Conservation (phyloP, 352 stramenopile species). For the Phytophthora sp. region DNA sequence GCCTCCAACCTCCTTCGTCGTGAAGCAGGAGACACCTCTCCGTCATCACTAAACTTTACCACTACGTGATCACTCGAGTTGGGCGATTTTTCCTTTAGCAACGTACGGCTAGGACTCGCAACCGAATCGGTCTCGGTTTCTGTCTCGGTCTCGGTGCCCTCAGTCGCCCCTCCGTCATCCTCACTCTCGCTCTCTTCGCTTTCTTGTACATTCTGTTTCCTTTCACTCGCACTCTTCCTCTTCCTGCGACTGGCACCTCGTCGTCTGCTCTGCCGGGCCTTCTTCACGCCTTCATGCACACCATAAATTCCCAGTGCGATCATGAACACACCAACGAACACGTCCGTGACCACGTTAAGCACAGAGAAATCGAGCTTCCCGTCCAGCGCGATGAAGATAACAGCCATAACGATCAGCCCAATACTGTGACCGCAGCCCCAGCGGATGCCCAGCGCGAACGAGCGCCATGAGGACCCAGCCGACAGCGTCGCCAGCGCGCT, state of each 20-base stretch:
- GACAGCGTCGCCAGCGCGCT: slow-evolving; percentile 84
- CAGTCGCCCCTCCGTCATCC: slow-evolving; percentile 22
- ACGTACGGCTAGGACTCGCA: slow-evolving; percentile 22
- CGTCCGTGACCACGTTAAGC: slow-evolving; percentile 62
- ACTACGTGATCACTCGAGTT: slow-evolving; percentile 21
- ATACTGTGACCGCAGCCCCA: slow-evolving; percentile 92
- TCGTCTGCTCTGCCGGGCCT: slow-evolving; percentile 36
- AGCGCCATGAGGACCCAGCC: slow-evolving; percentile 71
- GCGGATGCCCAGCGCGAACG: slow-evolving; percentile 83
- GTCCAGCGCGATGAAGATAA: slow-evolving; percentile 67
- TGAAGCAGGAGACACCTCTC: slow-evolving; percentile 31
- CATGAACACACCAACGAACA: slow-evolving; percentile 75
- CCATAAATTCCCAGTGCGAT: slow-evolving; percentile 68
- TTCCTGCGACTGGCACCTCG: slow-evolving; percentile 29
- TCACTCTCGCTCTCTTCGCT: slow-evolving; percentile 20
- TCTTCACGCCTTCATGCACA: slow-evolving; percentile 68
- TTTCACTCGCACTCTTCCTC: slow-evolving; percentile 18
- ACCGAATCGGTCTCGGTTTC: slow-evolving; percentile 46
- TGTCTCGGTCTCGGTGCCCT: slow-evolving; percentile 50
- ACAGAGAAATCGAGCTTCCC: slow-evolving; percentile 61
- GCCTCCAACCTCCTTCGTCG: slow-evolving; percentile 30
- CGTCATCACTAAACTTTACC: slow-evolving; percentile 30
- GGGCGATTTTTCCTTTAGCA: slow-evolving; percentile 17
- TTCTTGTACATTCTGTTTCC: slow-evolving; percentile 18
- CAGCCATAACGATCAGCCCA: slow-evolving; percentile 78